These are phyloP conservation scores for Ceratocystiopsis brevicomis DNA, from an alignment of 2,329 filamentous ascomycete species.

Conservation along the genomic window DNA sequence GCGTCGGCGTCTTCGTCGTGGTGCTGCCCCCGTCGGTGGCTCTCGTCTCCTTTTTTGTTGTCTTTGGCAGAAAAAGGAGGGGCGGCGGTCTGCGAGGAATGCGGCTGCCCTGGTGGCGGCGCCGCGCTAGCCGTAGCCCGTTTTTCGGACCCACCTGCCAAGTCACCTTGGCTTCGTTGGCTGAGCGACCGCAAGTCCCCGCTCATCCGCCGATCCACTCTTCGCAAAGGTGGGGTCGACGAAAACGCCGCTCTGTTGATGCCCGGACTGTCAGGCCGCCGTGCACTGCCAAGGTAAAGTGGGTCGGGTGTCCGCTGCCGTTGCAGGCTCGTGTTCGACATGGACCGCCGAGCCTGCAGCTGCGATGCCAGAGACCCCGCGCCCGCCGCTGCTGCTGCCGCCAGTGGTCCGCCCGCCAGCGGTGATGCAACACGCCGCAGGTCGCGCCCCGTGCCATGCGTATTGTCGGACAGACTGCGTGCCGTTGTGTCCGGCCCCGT, in stretches of 20 bases:
- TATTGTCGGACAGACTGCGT: slow-evolving; percentile 5
- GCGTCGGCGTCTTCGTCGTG: background rate
- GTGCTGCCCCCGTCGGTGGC: slow-evolving; percentile 1
- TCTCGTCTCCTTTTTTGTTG: no score
- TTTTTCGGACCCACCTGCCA: background rate
- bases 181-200: slow-evolving; percentile 57
- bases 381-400: background rate
- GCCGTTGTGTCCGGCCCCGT: background rate
- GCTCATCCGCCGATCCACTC: slow-evolving; percentile 48
- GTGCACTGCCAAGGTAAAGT: slow-evolving; percentile 20
- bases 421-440: slow-evolving; percentile 4
- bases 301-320: slow-evolving; percentile 34
- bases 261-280: slow-evolving; percentile 47
- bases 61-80: slow-evolving; percentile 3
- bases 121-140: background rate
- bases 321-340: slow-evolving; percentile 35
- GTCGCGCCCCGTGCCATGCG: slow-evolving; percentile 1
- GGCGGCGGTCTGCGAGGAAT: slow-evolving; percentile 8
- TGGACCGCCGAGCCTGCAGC: slow-evolving; percentile 16
- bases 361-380: slow-evolving; percentile 12
- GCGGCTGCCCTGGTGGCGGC: slow-evolving; percentile 1
- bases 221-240: slow-evolving; percentile 50
- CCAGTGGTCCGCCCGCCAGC: background rate
- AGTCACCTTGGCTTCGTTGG: slow-evolving; percentile 24
- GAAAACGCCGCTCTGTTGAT: slow-evolving; percentile 25